phyloP scores from a whole-genome alignment of 2,329 filamentous ascomycete genomes.

The Rhynchosporium secalis region DNA sequence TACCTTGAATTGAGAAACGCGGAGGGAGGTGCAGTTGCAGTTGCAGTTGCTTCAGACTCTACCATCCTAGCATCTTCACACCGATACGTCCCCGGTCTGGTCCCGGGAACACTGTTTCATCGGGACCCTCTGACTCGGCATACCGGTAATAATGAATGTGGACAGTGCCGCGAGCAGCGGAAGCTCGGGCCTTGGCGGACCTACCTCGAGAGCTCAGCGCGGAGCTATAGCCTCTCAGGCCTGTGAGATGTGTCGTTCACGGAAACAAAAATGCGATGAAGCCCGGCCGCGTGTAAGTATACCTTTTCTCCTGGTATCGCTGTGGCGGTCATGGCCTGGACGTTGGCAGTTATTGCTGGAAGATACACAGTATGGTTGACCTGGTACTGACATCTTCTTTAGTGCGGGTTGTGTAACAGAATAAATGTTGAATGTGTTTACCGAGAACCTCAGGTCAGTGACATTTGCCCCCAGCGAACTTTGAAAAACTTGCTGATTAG shows the following conservation, averaged over 20 bases:
- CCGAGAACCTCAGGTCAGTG: slow-evolving; percentile 37
- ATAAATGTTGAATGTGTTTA: slow-evolving; percentile 61
- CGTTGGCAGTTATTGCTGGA: background rate
- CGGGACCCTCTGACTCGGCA: background rate
- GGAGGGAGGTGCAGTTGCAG: too few species aligned
- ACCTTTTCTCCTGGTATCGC: background rate
- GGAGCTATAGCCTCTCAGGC: slow-evolving; percentile 55
- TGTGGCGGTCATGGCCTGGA: background rate
- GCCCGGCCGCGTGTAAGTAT: slow-evolving; percentile 50
- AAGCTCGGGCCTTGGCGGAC: slow-evolving; percentile 18
- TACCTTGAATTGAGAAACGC: slow-evolving; percentile 1
- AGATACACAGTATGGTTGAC: background rate
- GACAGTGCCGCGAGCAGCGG: slow-evolving; percentile 33
- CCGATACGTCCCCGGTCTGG: slow-evolving; percentile 3
- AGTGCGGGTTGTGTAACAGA: slow-evolving; percentile 57
- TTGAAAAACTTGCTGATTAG: background rate
- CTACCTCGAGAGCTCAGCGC: slow-evolving; percentile 40
- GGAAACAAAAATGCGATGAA: slow-evolving; percentile 67
- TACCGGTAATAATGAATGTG: slow-evolving; percentile 30
- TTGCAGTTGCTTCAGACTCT: slow-evolving; percentile 7
- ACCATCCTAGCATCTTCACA: slow-evolving; percentile 14
- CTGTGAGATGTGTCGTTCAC: slow-evolving; percentile 58
- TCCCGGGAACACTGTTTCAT: slow-evolving; percentile 5
- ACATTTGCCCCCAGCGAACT: background rate
- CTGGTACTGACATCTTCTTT: background rate